Conservation (phyloP, 331 rosid genomes). For the Phaseolus coccineus region DNA sequence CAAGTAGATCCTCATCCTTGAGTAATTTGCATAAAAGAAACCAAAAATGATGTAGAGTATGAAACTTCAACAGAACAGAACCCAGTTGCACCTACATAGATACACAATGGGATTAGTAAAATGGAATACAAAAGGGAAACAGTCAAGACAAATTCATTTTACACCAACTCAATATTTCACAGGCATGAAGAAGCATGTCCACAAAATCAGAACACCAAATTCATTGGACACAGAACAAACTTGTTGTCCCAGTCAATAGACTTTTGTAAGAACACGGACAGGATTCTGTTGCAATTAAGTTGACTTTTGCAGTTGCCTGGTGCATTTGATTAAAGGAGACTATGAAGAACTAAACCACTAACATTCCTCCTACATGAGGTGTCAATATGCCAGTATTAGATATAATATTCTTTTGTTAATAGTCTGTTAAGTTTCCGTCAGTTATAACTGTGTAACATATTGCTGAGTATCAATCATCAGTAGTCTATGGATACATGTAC, state of each 20-base stretch:
- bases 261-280: background rate
- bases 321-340: conserved; percentile 30
- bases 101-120: conserved; percentile 44
- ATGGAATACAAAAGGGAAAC: conserved; percentile 20
- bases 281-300: conserved; percentile 1
- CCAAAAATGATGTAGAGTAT: conserved; percentile 83
- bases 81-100: conserved; percentile 78
- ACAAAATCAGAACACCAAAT: conserved; percentile 35
- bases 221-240: conserved; percentile 14
- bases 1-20: conserved; percentile 59
- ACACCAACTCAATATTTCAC: conserved; percentile 30
- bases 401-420: too few species aligned
- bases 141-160: conserved; percentile 23
- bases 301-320: background rate
- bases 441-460: too few species aligned
- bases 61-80: conserved; percentile 73
- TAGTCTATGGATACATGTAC: too few species aligned
- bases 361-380: background rate
- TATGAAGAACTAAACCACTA: background rate
- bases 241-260: conserved; percentile 15
- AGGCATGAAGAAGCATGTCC: conserved; percentile 16
- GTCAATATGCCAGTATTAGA: background rate
- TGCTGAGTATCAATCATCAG: too few species aligned
- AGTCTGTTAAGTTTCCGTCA: too few species aligned
- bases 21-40: conserved; percentile 87